phyloP scores from a whole-genome alignment of 2,329 filamentous ascomycete species.

The Penicillium aurantiogriseum region DNA sequence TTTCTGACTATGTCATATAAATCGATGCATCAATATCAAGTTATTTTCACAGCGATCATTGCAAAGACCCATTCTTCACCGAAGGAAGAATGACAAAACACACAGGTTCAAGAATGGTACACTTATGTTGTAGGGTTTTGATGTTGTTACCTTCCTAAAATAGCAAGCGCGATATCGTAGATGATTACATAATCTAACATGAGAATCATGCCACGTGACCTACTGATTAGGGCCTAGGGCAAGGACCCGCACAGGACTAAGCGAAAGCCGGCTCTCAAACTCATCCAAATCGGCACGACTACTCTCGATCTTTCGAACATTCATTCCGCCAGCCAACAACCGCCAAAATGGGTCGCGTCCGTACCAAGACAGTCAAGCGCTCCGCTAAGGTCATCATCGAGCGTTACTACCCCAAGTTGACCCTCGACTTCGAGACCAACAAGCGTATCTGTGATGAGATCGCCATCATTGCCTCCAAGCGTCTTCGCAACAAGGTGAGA shows the following conservation, averaged over 20 bases:
- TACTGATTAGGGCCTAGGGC: conserved; percentile 20
- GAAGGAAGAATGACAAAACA: not conserved
- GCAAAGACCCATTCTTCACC: not conserved
- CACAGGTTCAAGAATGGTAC: not conserved
- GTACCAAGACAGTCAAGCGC: conserved; percentile 68
- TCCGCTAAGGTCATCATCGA: conserved; percentile 99
- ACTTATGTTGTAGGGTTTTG: no score
- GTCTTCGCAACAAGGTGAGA: conserved; percentile 95
- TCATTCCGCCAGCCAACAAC: conserved; percentile 36
- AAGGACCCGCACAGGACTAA: conserved; percentile 26
- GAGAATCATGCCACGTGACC: conserved; percentile 12
- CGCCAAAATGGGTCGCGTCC: conserved; percentile 52
- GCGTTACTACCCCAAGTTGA: conserved; percentile 96
- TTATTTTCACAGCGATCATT: conserved; percentile 2
- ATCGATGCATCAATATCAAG: conserved; percentile 19
- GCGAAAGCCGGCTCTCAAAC: conserved; percentile 21
- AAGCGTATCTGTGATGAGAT: conserved; percentile 99
- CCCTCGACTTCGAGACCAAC: conserved; percentile 99
- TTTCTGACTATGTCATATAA: conserved; percentile 28
- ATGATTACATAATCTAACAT: not conserved
- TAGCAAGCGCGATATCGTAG: not conserved
- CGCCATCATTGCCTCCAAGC: conserved; percentile 98
- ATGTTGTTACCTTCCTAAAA: not conserved
- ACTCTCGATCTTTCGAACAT: conserved; percentile 25
- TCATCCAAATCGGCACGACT: conserved; percentile 18